Conservation (phyloP, 352 stramenopile species). For the Globisporangium lucens region DNA sequence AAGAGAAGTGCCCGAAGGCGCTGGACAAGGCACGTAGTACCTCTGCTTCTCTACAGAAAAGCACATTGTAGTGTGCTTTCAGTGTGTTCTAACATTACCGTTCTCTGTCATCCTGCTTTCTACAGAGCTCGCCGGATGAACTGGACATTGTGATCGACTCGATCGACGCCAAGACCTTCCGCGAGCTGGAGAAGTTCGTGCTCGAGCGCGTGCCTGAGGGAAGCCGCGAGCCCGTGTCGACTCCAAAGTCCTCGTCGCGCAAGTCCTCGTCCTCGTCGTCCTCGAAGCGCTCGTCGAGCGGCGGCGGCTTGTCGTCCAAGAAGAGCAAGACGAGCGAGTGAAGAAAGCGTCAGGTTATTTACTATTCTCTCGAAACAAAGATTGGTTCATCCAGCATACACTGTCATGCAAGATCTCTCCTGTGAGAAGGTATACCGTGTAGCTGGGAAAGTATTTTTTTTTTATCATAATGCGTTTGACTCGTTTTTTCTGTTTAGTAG, state of each 20-base stretch:
- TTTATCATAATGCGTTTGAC: neutral
- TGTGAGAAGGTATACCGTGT: neutral
- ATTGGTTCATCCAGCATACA: neutral
- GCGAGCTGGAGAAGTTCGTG: constrained; percentile 79
- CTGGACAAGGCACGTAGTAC: constrained; percentile 61
- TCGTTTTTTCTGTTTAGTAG: neutral
- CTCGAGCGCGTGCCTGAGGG: constrained; percentile 68
- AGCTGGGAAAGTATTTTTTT: neutral
- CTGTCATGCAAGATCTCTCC: neutral
- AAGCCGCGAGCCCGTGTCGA: constrained; percentile 55
- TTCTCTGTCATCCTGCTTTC: neutral
- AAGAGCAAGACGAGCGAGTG: constrained; percentile 62
- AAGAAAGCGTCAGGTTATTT: constrained; percentile 16
- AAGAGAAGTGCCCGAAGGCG: constrained; percentile 82
- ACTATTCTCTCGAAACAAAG: constrained; percentile 1
- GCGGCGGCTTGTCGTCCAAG: constrained; percentile 37
- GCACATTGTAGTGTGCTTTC: neutral
- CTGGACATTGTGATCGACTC: constrained; percentile 87
- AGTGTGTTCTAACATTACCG: neutral
- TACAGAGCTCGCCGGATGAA: constrained; percentile 76
- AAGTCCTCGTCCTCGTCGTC: constrained; percentile 29
- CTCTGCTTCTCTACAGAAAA: neutral
- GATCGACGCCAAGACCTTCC: constrained; percentile 88
- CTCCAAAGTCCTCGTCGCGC: constrained; percentile 55
- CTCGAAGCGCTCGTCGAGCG: constrained; percentile 30